A percentile compares a stretch with the other conserved stretches of the same genome.
Evolutionary conservation across 2,329 filamentous ascomycete species (phyloP).

Genomic region (Exophiala oligosperma): DNA sequence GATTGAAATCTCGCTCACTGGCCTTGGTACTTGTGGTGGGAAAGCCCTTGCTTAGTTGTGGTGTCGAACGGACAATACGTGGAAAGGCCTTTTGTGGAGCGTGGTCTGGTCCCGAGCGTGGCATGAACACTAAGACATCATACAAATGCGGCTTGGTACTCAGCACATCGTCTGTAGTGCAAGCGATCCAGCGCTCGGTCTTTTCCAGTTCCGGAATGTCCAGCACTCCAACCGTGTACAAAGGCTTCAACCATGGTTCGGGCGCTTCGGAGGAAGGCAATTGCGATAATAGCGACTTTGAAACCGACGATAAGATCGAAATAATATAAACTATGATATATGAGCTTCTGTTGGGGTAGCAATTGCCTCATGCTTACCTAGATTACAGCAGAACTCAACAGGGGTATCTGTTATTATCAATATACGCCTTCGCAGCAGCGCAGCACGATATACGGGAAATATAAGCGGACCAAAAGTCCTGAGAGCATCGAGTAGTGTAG

Average conservation of each 20-base stretch:
- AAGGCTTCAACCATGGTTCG: conserved; percentile 67
- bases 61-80: conserved; percentile 61
- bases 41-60: conserved; percentile 32
- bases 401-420: conserved; percentile 83
- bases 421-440: conserved; percentile 82
- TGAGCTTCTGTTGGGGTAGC: conserved; percentile 1
- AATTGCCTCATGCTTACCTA: conserved; percentile 60
- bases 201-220: conserved; percentile 75
- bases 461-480: conserved; percentile 86
- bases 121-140: conserved; percentile 85
- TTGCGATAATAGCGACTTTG: conserved; percentile 68
- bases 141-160: conserved; percentile 82
- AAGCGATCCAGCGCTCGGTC: conserved; percentile 77
- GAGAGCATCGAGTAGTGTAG: conserved; percentile 74
- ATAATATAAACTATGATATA: conserved; percentile 75
- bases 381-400: conserved; percentile 82
- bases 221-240: conserved; percentile 93
- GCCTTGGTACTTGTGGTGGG: conserved; percentile 71
- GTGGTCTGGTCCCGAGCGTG: conserved; percentile 58
- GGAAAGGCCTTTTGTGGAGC: conserved; percentile 68
- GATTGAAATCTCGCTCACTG: conserved; percentile 83
- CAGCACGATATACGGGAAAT: conserved; percentile 86
- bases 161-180: conserved; percentile 92
- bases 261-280: conserved; percentile 64
- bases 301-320: conserved; percentile 88